Evolutionary conservation across 345 rosid genomes (phyloP), one percentile per base, ranked within the genome.

Genomic region (Salix purpurea): DNA sequence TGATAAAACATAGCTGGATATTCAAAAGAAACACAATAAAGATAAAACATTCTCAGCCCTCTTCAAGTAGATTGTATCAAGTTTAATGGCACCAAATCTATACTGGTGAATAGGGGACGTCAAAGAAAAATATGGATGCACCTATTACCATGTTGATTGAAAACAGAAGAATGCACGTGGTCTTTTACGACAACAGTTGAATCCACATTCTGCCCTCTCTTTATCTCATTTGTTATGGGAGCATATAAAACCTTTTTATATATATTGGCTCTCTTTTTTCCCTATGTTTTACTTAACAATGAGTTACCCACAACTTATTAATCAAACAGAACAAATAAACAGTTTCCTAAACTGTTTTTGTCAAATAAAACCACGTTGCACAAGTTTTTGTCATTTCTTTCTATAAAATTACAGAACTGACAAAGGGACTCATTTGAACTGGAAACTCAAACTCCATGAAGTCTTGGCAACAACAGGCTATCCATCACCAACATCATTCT

Each of bases 1-100:
- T 34, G 8, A 40, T 6, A 46, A 36, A 26, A 7, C 62, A 64
- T 16, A 89, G 75, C 93, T 91, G 74, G 61, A 70, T 2, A 75
- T 28, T 42, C 48, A 69, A 12, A 66, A 61, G 24, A 71, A 26
- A 3, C 65, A 58, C 1, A 24, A 77, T 67, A 67, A 61, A 34
- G 12, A 40, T 6, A 46, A 37, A 26, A 7, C 64, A 64, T 16
- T 21, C 9, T 40, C 50, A 21, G 21, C 61, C 18, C 39, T 2
- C 2, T 65, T 23, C 24, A 62, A 60, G 6, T 2, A 26, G 37
- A 69, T 74, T 12, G 10, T 23, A 60, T 6, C 42, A 75, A 23
- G 36, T 26, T 46, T 34, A 28, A 23, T 2, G n/a, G 14, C 42
- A 67, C 30, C 23, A 67, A 19, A 67, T 5, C 18, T 16, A 34